Conservation (phyloP, 1,139 yeast species). For the Blastobotrys serpentis region DNA sequence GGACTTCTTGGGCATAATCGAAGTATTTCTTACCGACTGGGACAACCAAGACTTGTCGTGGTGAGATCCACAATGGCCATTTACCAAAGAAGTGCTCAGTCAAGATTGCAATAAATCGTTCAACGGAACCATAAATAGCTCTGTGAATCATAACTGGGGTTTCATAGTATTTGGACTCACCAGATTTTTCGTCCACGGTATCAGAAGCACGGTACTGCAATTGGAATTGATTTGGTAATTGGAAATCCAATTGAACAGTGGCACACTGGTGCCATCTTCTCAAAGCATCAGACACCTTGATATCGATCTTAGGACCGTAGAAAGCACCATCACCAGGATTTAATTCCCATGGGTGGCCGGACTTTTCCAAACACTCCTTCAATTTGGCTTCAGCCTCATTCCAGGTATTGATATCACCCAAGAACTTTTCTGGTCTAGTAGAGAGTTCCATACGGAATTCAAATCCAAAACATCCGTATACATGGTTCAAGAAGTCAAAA, state of each 20-base stretch:
- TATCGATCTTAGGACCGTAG: constrained; percentile 98
- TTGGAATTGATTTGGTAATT: constrained; percentile 87
- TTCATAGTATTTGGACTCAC: constrained; percentile 29
- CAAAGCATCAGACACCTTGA: constrained; percentile 86
- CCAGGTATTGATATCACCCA: constrained; percentile 89
- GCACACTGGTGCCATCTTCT: constrained; percentile 98
- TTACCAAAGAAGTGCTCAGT: constrained; percentile 97
- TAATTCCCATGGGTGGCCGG: constrained; percentile 84
- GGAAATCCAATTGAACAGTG: constrained; percentile 96
- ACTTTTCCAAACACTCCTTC: constrained; percentile 68
- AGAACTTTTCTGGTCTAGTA: constrained; percentile 90
- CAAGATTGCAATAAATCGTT: constrained; percentile 96
- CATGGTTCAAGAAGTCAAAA: constrained; percentile 72
- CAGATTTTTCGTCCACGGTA: constrained; percentile 23
- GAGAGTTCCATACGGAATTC: constrained; percentile 87
- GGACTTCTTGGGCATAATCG: constrained; percentile 81
- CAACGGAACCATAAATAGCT: constrained; percentile 96
- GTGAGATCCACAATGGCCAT: constrained; percentile 99
- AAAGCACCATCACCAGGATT: constrained; percentile 98
- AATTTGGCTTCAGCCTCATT: constrained; percentile 78
- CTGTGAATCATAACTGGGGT: constrained; percentile 98
- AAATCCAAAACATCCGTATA: constrained; percentile 84
- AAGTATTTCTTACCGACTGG: constrained; percentile 94
- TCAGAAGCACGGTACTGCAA: constrained; percentile 68
- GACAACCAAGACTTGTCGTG: constrained; percentile 90